Conservation (phyloP, 2,329 filamentous ascomycete genomes). For the Orbilia quercus region DNA sequence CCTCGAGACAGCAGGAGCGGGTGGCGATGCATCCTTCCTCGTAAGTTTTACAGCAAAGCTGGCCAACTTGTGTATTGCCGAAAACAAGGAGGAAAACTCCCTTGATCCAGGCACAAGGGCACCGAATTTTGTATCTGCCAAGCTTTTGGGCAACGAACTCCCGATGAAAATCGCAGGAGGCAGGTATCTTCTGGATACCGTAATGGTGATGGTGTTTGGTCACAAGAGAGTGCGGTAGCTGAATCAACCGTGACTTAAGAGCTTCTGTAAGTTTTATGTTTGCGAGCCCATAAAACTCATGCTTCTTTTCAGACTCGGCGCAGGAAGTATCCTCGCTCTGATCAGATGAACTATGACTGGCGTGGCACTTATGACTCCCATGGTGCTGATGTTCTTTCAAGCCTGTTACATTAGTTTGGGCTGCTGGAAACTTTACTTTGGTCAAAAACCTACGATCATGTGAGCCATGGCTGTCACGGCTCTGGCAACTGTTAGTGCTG, state of each 20-base stretch:
- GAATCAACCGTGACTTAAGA: conserved; percentile 2
- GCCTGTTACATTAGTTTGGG: not conserved
- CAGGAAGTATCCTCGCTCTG: not conserved
- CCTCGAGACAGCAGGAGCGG: conserved; percentile 31
- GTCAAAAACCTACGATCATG: conserved; percentile 20
- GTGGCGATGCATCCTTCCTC: conserved; percentile 2
- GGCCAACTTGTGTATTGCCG: conserved; percentile 18
- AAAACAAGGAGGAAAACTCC: conserved; percentile 30
- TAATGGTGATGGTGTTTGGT: conserved; percentile 50
- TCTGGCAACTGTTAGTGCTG: conserved; percentile 25
- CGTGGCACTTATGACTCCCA: not conserved
- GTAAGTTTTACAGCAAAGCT: conserved; percentile 29
- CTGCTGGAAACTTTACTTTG: not conserved
- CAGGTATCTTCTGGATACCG: conserved; percentile 1
- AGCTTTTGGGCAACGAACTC: conserved; percentile 14
- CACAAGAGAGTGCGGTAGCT: conserved; percentile 28
- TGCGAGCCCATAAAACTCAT: not conserved
- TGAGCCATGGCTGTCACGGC: conserved; percentile 13
- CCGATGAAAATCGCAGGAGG: conserved; percentile 27
- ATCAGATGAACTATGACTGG: not conserved
- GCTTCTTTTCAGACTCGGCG: conserved; percentile 4
- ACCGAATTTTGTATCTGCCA: not conserved
- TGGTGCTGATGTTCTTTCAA: not conserved
- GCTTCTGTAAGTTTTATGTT: conserved; percentile 5
- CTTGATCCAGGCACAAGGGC: conserved; percentile 39